phyloP scores from a whole-genome alignment of 768 basidiomycete genomes.

The Kwoniella europaea region DNA sequence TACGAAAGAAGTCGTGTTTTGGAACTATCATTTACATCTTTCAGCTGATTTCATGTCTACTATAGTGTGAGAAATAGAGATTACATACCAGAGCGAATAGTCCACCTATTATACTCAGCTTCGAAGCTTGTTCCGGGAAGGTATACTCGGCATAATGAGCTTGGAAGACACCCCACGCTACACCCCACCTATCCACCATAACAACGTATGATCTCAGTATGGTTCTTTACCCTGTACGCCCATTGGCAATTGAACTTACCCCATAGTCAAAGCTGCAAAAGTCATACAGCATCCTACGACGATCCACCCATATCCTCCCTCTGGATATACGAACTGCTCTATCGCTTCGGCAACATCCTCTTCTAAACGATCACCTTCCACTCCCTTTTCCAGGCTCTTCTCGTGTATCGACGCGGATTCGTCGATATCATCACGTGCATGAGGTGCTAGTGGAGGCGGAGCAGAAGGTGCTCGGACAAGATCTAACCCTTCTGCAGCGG shows the following conservation, averaged over 20 bases:
- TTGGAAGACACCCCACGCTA: slow-evolving; percentile 25
- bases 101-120: slow-evolving; percentile 17
- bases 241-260: too few species aligned
- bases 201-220: too few species aligned
- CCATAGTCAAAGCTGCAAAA: slow-evolving; percentile 36
- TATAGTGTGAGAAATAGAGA: too few species aligned
- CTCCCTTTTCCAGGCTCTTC: neutral
- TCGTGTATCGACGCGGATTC: neutral
- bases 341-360: neutral
- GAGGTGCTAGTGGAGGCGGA: neutral
- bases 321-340: slow-evolving; percentile 34
- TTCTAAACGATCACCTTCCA: neutral
- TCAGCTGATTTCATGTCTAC: too few species aligned
- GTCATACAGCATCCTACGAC: slow-evolving; percentile 35
- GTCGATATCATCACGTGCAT: neutral
- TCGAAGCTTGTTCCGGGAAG: slow-evolving; percentile 8
- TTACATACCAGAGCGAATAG: slow-evolving; percentile 9
- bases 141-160: slow-evolving; percentile 20
- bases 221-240: too few species aligned
- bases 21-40: slow-evolving; percentile 1
- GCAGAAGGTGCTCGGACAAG: neutral
- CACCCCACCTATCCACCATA: slow-evolving; percentile 8
- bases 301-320: slow-evolving; percentile 47
- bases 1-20: slow-evolving; percentile 24
- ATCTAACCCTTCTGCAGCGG: neutral